These are phyloP conservation scores for Pseudoturritis turrita DNA, from an alignment of 345 rosid genomes.

Conservation along the genomic window DNA sequence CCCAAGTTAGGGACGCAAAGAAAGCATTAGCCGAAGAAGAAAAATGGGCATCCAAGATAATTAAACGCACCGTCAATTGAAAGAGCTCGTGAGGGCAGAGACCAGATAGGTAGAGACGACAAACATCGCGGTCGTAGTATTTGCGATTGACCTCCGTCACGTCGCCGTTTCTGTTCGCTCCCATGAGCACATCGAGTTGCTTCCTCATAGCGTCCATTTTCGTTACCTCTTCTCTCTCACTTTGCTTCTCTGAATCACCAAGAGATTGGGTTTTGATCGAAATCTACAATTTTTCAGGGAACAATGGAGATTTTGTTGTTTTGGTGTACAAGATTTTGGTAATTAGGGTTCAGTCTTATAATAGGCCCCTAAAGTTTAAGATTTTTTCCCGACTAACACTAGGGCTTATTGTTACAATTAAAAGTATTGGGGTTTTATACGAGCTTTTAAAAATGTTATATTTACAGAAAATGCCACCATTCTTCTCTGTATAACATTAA, in stretches of 20 bases:
- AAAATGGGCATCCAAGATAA: neutral
- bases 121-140: slow-evolving; percentile 98
- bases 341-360: slow-evolving; percentile 13
- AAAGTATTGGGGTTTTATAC: neutral
- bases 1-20: neutral
- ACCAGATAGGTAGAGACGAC: slow-evolving; percentile 92
- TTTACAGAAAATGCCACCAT: too few relatives aligned
- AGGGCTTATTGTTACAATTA: neutral
- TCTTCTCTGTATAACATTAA: too few relatives aligned
- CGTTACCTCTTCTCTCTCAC: neutral
- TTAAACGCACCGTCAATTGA: slow-evolving; percentile 63
- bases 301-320: slow-evolving; percentile 3
- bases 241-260: neutral
- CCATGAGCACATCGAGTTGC: slow-evolving; percentile 99
- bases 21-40: neutral
- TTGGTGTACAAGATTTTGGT: neutral
- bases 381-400: too few relatives aligned
- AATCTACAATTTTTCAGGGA: neutral
- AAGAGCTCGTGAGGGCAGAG: slow-evolving; percentile 99
- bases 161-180: slow-evolving; percentile 98
- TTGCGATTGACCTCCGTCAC: slow-evolving; percentile 94
- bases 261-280: slow-evolving; percentile 6
- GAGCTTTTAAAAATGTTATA: too few relatives aligned
- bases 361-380: neutral
- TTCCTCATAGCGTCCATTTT: slow-evolving; percentile 97